Base-by-base conservation (phyloP, 768 basidiomycete genomes). In the Wakefieldia striispora region DNA sequence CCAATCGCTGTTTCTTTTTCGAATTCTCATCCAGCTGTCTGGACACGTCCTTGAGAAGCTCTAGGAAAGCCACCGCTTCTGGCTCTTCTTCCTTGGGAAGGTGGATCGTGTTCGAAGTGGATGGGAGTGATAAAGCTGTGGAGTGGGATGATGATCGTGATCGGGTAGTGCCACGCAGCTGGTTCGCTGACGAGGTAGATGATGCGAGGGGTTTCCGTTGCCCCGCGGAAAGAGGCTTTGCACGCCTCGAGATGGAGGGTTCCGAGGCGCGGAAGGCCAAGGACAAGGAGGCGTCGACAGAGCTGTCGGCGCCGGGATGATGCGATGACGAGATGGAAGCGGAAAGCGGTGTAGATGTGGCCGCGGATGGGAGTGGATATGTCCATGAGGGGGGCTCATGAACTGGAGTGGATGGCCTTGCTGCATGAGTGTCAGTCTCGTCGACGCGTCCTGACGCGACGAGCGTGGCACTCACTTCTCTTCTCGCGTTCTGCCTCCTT, bases 401-500 rank as follows among this genome's bases (percentile, higher is more conserved):
- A 27, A 45, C 40, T 6, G 60, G 51, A 1, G 49, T 55, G 24
- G 54, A 45, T 20, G 54, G 60, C 40, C 57, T 56, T 20, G 54
- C 60, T 62, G 39, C 3, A 39, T n/a, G 37, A 14, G 24, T 6
- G 37, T 56, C 38, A 43, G 45, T 17, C 35, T 9, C 19, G 31
- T 44, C 11, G 46, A 41, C 42, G 43, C 12, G 49, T 21, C 19
- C 11, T 2, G 35, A 49, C 47, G 29, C 31, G 54, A 43, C 12
- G 12, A 3, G 38, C 12, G 21, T n/a, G 37, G 40, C 6, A 55
- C 62, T 39, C 43, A 65, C 64, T 44, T 29, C 17, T 56, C 31
- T 39, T 64, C 40, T 65, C 64, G 50, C 48, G 55, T 33, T 65
- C 64, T 4, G 62, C 64, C 42, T 65, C 65, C 14, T 27, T 53